Base-by-base conservation (phyloP, 2,329 filamentous ascomycete species). In the Colletotrichum falcatum region DNA sequence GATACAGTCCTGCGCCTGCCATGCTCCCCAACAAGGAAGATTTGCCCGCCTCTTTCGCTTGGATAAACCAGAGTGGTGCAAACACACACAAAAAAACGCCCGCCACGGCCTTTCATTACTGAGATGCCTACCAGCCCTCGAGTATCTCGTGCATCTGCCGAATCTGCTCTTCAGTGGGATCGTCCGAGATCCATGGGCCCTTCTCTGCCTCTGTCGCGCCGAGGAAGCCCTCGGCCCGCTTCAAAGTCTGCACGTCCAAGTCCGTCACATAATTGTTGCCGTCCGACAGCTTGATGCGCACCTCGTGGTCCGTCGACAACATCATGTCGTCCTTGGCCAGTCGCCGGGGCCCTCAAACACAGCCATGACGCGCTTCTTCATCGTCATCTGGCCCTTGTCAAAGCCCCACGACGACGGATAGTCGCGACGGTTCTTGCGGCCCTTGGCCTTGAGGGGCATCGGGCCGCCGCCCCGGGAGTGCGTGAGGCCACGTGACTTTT, bases 241-340 rank as follows among this genome's bases (percentile, higher is more conserved):
- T 92, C 78, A 98, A 81, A 2, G 95, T 98, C 83, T 96, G 92
- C 61, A 98, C 89, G 78, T 98, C 96, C 54, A 99, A 86, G 78
- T 98, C 96, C 8, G 95, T 98, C 48, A 98, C 91, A 79, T 97
- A 98, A 1, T 89, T 87, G 77, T 92, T 90, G 77, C 89, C 89
- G 77, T 94, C 92, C 30, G 88, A 88, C 23, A 98, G 87, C 80
- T 90, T 90, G 80, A 97, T 87, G 77, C 95, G 94, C 46, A 98
- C 94, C 82, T 99, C 96, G 77, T 96, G 95, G 76, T 97, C 94
- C 20, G 93, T 94, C 75, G 95, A 94, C 60, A 99, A 90, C 94
- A 98, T 97, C 94, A 98, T 96, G 82, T 99, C 96, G 79, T 99
- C 96, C 85, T 98, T 98, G 88, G 93, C 96, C 60, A 99, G 87